A percentile compares a stretch with the other conserved stretches of the same genome.
Conservation (phyloP, 139 green algal species). For the Picocystis salinarum region DNA sequence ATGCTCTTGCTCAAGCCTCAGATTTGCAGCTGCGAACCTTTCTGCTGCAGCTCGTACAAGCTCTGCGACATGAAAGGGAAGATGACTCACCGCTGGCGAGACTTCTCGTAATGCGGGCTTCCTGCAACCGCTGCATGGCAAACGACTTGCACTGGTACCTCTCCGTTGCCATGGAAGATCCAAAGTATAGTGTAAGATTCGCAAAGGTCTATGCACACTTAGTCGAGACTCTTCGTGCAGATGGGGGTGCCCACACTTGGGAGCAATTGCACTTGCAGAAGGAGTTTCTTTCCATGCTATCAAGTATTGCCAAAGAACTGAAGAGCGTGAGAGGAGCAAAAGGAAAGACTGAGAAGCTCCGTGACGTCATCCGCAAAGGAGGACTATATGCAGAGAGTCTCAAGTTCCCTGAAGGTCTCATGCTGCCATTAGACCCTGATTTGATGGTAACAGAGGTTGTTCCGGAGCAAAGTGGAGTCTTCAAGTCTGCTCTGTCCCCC, state of each 20-base stretch:
- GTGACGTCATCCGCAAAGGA: not conserved
- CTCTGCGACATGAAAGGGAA: constrained; percentile 68
- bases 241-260: too few relatives aligned
- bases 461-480: constrained; percentile 56
- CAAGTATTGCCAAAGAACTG: not conserved
- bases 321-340: not conserved
- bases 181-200: constrained; percentile 1
- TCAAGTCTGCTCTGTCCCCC: constrained; percentile 74
- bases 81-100: constrained; percentile 23
- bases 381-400: too few relatives aligned
- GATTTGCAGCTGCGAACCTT: not conserved
- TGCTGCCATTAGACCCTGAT: not conserved
- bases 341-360: constrained; percentile 1
- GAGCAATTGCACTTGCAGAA: too few relatives aligned
- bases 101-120: constrained; percentile 28
- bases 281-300: not conserved
- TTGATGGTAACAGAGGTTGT: constrained; percentile 44
- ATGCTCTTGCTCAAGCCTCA: constrained; percentile 17
- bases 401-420: not conserved
- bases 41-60: constrained; percentile 84
- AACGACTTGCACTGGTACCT: constrained; percentile 63
- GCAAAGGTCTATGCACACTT: constrained; percentile 6
- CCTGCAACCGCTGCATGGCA: constrained; percentile 48
- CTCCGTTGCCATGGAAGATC: not conserved
- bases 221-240: not conserved